These are phyloP conservation scores for Aurantiochytrium sp. DNA, from an alignment of 108 stramenopile genomes.

Conservation along the genomic window DNA sequence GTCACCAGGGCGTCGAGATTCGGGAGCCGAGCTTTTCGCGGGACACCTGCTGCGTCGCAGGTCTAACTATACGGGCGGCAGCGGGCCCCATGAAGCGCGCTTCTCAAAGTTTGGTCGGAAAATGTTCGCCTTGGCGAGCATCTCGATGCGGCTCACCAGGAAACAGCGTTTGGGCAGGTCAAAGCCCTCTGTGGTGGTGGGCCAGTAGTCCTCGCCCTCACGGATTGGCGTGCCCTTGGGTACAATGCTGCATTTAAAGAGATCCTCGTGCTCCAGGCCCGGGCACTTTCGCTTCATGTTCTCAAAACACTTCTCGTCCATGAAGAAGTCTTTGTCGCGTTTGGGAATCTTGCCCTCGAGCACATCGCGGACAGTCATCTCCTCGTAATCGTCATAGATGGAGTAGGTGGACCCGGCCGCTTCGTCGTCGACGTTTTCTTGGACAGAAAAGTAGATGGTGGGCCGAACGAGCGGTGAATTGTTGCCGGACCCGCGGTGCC, in stretches of 20 bases:
- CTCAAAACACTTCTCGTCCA: background rate
- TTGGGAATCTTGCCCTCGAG: background rate
- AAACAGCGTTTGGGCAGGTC: background rate
- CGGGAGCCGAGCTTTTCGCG: background rate
- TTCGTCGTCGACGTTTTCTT: background rate
- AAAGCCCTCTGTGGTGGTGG: background rate
- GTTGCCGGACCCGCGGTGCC: background rate
- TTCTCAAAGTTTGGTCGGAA: background rate
- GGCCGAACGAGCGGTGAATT: background rate
- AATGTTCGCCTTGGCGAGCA: background rate
- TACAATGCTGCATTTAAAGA: background rate
- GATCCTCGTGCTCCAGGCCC: background rate
- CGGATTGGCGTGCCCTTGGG: background rate
- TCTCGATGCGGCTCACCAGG: background rate
- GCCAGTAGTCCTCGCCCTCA: background rate
- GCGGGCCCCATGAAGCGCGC: background rate
- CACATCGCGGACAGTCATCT: background rate
- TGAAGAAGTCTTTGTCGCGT: too few species aligned
- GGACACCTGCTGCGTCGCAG: background rate
- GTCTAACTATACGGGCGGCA: background rate
- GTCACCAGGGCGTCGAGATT: background rate
- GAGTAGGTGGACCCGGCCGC: background rate
- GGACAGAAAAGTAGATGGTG: constrained; percentile 7
- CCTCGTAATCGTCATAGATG: background rate
- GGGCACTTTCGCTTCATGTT: background rate